Base-by-base conservation (phyloP, 2,329 filamentous ascomycete species). In the Didymosphaeria variabile region DNA sequence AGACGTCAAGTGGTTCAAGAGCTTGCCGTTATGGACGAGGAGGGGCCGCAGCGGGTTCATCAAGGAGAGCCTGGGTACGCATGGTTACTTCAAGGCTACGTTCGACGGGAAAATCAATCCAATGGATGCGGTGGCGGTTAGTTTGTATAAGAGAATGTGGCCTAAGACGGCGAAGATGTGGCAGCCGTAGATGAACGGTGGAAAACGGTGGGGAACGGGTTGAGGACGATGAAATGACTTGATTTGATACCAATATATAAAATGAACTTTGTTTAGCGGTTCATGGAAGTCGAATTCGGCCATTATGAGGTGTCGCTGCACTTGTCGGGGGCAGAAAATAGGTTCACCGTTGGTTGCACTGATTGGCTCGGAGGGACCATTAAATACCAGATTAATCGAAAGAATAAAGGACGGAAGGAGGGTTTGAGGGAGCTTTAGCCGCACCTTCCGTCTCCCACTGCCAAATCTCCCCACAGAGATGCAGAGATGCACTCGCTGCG, bases 41-140 rank as follows among this genome's bases (percentile, higher is more conserved):
- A 83, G 94, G 32, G 95, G 95, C 7, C 85, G 95, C 64, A 92
- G 88, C 68, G 95, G 95, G 9, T 97, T 90, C 78, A 88, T 99
- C 83, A 97, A 97, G 84, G 95, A 99, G 83, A 87, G 90, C 60
- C 82, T 99, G 53, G 95, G 95, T 71, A 99, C 95, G 38, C 95
- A 99, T 79, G 95, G 95, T n/a, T 99, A 99, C 83, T 98, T 98
- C 87, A 99, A 99, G 85, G 95, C 95, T 13, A 97, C 91, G 1
- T 99, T 99, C 81, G 96, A 99, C 77, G 93, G 90, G 13, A 92
- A 91, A 76, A 94, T 99, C 78, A 98, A 97, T 79, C 94, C 95
- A 1, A 92, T 97, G 81, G 95, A 99, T 80, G 90, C 93, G 3
- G 89, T 99, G 50, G 95, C 92, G 53, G 91, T 98, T 65, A 97